A percentile compares a stretch with the other conserved stretches of the same genome.
These are phyloP conservation scores for Penicillium glabrum DNA, from an alignment of 2,329 filamentous ascomycete genomes.

Conservation along the genomic window DNA sequence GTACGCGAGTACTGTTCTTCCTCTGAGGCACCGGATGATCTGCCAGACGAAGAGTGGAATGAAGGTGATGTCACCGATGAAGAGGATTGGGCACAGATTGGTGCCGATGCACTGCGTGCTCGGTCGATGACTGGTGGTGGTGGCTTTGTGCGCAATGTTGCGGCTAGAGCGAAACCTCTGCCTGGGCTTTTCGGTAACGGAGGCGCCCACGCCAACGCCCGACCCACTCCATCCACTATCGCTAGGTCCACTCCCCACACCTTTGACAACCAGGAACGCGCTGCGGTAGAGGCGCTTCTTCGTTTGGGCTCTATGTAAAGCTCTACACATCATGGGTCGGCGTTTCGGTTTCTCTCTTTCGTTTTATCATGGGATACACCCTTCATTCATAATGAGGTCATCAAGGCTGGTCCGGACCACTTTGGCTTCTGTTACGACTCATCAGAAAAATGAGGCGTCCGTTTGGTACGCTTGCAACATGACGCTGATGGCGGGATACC, in stretches of 20 bases:
- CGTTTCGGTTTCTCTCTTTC: constrained; percentile 18
- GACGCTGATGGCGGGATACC: constrained; percentile 1
- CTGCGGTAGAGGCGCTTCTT: constrained; percentile 50
- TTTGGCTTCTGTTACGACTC: constrained; percentile 11
- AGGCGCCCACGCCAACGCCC: constrained; percentile 17
- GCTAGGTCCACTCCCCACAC: constrained; percentile 42
- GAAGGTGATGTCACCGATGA: constrained; percentile 91
- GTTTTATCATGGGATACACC: constrained; percentile 10
- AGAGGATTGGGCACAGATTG: constrained; percentile 91
- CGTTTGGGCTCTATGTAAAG: constrained; percentile 50
- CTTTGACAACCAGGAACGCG: constrained; percentile 45
- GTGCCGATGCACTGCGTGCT: constrained; percentile 78
- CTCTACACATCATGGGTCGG: constrained; percentile 22
- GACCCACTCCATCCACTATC: constrained; percentile 37
- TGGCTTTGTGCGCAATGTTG: constrained; percentile 37
- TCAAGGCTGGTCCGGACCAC: constrained; percentile 29
- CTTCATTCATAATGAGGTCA: constrained; percentile 17
- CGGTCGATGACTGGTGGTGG: constrained; percentile 53
- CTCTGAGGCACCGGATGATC: constrained; percentile 66
- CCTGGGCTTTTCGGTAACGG: constrained; percentile 15
- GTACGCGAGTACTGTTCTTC: constrained; percentile 64
- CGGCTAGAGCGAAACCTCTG: constrained; percentile 21
- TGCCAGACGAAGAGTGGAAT: constrained; percentile 72
- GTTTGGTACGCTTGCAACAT: constrained; percentile 3
- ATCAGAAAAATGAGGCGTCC: constrained; percentile 7